Base-by-base conservation (phyloP, 208 protist species). In the Leishmania guyanensis region DNA sequence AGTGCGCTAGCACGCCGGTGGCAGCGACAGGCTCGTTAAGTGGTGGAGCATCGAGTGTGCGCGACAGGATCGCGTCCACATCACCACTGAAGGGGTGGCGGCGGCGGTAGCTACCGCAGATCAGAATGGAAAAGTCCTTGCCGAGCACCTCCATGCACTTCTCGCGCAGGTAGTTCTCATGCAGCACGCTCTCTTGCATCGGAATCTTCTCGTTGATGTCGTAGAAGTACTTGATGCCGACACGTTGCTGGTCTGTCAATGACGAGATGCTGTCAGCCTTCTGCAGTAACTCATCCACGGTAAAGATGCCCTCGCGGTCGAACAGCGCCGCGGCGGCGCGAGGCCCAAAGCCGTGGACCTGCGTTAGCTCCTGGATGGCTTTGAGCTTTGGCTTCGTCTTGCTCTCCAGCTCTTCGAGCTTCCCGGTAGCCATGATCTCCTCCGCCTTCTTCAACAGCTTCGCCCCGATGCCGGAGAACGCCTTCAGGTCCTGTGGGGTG, bases 161-260 rank as follows among this genome's bases (percentile, higher is more conserved):
- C 77, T 95, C 90, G 33, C 85, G 85, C 17, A 97, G 82, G 58
- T 91, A 94, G 83, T 95, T 96, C 81, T 96, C 93, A 79, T 97
- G 91, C 71, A 95, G 81, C 66, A 96, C 91, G 80, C 92, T 93
- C 84, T 98, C 94, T 83, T 95, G 92, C 91, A 94, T 95, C n/a
- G 95, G 95, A 36, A 98, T 98, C 83, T 97, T 95, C 79, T 97
- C 90, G 76, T 96, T 95, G 78, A 97, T 96, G 81, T 98, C 95
- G 84, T 96, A 91, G 79, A 96, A 97, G 94, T 97, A 97, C 77
- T 91, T 88, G 75, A 98, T 94, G 53, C 94, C 95, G 26, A 97
- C 92, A 54, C 92, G 93, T 76, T 95, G 92, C 75, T 95, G 91
- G 54, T 96, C 92, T 26, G 93, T 95, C 36, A 97, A 86, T 1